A percentile compares a stretch with the other conserved stretches of the same genome.
Conservation (phyloP, 192 early-diverging fungal genomes). For the Coemansia sp. region DNA sequence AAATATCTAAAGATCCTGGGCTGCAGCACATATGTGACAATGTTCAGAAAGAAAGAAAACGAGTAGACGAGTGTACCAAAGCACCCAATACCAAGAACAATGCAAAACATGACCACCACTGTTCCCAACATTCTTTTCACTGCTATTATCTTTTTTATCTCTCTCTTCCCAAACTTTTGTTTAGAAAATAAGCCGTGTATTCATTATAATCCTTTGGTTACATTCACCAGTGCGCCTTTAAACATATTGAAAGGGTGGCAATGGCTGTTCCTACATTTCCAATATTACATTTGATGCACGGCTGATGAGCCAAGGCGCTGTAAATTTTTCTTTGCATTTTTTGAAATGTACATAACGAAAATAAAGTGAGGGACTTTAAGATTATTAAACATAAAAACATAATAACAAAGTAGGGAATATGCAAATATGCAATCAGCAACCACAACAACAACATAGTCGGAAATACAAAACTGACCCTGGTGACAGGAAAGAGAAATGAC, state of each 20-base stretch:
- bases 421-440: not conserved
- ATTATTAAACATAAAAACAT: not conserved
- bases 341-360: no score
- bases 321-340: no score
- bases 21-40: conserved; percentile 1
- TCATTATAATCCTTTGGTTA: not conserved
- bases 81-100: not conserved
- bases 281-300: not conserved
- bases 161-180: not conserved
- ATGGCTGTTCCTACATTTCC: not conserved
- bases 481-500: no score
- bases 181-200: not conserved
- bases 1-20: not conserved
- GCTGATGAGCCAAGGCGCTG: not conserved
- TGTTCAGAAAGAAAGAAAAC: not conserved
- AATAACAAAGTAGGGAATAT: not conserved
- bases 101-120: not conserved
- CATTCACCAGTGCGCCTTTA: not conserved
- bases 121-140: no score
- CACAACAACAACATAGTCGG: not conserved
- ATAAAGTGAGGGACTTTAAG: not conserved
- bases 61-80: not conserved
- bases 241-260: not conserved
- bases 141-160: not conserved
- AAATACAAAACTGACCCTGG: no score